These are phyloP conservation scores for Anethum foeniculum DNA, from an alignment of 140 eudicot genomes.

Conservation along the genomic window DNA sequence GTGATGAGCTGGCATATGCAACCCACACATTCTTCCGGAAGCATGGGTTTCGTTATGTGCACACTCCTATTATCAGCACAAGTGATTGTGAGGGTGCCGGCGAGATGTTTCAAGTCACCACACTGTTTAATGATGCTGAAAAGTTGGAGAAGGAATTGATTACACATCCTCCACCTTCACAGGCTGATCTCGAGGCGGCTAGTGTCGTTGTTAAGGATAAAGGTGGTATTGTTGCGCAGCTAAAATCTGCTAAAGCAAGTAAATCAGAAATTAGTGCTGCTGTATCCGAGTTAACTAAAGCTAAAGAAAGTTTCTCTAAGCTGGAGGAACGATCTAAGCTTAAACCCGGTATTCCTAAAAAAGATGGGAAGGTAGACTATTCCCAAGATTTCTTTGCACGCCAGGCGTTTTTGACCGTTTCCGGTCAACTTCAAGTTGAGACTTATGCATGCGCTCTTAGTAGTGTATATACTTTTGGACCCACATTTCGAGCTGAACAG, in stretches of 20 bases:
- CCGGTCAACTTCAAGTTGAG: slow-evolving; percentile 94
- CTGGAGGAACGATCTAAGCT: slow-evolving; percentile 61
- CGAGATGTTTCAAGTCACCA: slow-evolving; percentile 93
- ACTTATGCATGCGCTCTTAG: slow-evolving; percentile 88
- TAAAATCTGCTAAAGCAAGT: slow-evolving; percentile 72
- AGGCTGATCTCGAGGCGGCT: slow-evolving; percentile 58
- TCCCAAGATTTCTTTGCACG: slow-evolving; percentile 78
- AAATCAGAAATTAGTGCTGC: slow-evolving; percentile 55
- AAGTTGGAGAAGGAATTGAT: slow-evolving; percentile 68
- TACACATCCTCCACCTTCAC: slow-evolving; percentile 62
- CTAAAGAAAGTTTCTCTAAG: slow-evolving; percentile 56
- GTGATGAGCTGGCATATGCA: slow-evolving; percentile 71
- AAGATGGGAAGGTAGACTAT: slow-evolving; percentile 84
- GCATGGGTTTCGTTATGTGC: slow-evolving; percentile 71
- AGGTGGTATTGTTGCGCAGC: slow-evolving; percentile 52
- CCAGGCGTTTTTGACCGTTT: slow-evolving; percentile 83
- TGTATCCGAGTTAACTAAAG: slow-evolving; percentile 61
- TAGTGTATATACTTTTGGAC: slow-evolving; percentile 95
- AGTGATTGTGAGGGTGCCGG: slow-evolving; percentile 99
- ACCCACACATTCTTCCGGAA: slow-evolving; percentile 84
- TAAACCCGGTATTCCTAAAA: slow-evolving; percentile 65
- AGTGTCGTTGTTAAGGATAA: slow-evolving; percentile 50
- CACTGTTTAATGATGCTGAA: slow-evolving; percentile 63
- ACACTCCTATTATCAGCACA: slow-evolving; percentile 84
- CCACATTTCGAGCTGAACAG: slow-evolving; percentile 91